These are phyloP conservation scores for Yarrowia yakushimensis DNA, from an alignment of 805 yeast genomes.

Conservation along the genomic window DNA sequence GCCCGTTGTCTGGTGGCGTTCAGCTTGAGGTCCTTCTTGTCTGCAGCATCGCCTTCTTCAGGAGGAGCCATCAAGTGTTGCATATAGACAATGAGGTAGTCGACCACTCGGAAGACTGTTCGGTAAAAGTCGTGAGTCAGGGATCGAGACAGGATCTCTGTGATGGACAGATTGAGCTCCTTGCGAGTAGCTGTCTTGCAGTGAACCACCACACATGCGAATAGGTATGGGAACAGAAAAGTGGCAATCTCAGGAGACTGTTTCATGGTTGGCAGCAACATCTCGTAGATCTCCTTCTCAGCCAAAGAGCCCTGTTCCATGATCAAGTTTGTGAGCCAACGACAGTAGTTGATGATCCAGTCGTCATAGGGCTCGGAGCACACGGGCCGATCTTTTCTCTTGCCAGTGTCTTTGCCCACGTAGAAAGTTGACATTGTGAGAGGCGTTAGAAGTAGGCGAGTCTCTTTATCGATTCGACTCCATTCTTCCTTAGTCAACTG, in stretches of 20 bases:
- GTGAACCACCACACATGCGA: slow-evolving; percentile 58
- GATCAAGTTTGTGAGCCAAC: slow-evolving; percentile 54
- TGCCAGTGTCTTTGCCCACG: not conserved
- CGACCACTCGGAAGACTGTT: slow-evolving; percentile 71
- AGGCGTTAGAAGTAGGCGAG: not conserved
- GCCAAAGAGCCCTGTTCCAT: slow-evolving; percentile 34
- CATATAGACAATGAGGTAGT: slow-evolving; percentile 77
- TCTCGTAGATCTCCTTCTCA: slow-evolving; percentile 50
- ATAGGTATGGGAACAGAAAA: slow-evolving; percentile 72
- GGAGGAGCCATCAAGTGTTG: slow-evolving; percentile 8
- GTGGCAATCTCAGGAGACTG: slow-evolving; percentile 58
- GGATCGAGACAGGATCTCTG: slow-evolving; percentile 48
- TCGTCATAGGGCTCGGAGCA: slow-evolving; percentile 41
- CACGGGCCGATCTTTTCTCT: not conserved
- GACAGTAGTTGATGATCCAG: slow-evolving; percentile 72
- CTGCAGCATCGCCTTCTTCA: not conserved
- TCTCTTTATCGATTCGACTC: not conserved
- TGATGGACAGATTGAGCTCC: slow-evolving; percentile 62
- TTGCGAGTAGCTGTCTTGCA: slow-evolving; percentile 46
- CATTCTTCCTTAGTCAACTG: not conserved
- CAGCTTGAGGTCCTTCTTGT: slow-evolving; percentile 33
- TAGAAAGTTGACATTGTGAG: slow-evolving; percentile 44
- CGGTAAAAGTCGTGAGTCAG: slow-evolving; percentile 64
- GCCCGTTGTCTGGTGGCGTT: slow-evolving; percentile 37
- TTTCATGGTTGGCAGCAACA: slow-evolving; percentile 61